A percentile compares a stretch with the other conserved stretches of the same genome.
Conservation (phyloP, 1,139 yeast species). For the Magnusiomyces paraingens region DNA sequence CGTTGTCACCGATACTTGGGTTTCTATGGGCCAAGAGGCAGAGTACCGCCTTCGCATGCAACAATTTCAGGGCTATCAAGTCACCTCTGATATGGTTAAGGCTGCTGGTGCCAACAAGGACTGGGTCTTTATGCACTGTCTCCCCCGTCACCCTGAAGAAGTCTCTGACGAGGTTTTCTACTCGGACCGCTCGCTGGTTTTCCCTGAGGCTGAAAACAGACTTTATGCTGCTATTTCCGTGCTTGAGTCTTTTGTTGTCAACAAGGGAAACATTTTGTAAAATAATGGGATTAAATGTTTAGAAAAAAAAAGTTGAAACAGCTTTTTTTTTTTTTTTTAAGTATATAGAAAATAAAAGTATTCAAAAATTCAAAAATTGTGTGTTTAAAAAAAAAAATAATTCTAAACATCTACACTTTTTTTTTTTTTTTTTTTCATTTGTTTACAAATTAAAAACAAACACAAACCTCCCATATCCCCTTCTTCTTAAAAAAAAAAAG, state of each 20-base stretch:
- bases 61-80: slow-evolving; percentile 83
- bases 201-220: slow-evolving; percentile 93
- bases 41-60: slow-evolving; percentile 64
- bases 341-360: no score
- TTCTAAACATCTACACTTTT: no score
- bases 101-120: slow-evolving; percentile 33
- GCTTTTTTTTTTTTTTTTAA: no score
- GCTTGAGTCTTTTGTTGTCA: slow-evolving; percentile 78
- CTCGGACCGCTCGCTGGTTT: slow-evolving; percentile 75
- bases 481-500: no score
- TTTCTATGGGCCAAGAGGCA: slow-evolving; percentile 94
- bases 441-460: no score
- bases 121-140: slow-evolving; percentile 20
- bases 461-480: no score
- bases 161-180: slow-evolving; percentile 91
- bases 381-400: no score
- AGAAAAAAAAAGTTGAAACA: no score
- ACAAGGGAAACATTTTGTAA: slow-evolving; percentile 51
- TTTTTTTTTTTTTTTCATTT: no score
- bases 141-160: slow-evolving; percentile 52
- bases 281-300: no score
- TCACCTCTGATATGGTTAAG: slow-evolving; percentile 56
- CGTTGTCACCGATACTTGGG: slow-evolving; percentile 95
- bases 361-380: no score
- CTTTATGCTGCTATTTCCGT: slow-evolving; percentile 94